phyloP scores from a whole-genome alignment of 768 basidiomycete species.

The Hygrophorus pudorinus region DNA sequence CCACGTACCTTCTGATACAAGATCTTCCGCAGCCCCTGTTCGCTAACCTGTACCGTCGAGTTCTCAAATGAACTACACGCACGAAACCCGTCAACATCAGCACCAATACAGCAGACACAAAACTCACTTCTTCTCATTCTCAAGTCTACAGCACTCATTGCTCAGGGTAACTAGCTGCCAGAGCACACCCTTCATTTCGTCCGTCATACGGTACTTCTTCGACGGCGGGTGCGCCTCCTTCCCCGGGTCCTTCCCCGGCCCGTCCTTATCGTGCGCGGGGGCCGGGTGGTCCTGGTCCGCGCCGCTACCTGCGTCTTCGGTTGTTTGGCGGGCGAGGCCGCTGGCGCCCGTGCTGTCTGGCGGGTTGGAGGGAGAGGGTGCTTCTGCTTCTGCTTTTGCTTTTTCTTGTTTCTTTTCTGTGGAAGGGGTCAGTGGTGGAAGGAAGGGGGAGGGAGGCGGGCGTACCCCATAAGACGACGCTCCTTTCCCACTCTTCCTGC shows the following conservation, averaged over 20 bases:
- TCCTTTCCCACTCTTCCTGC: slow-evolving; percentile 69
- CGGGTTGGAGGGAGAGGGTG: too few relatives aligned
- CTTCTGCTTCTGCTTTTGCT: slow-evolving; percentile 20
- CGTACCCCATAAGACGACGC: slow-evolving; percentile 58
- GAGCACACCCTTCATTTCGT: slow-evolving; percentile 67
- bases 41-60: slow-evolving; percentile 61
- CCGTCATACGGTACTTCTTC: slow-evolving; percentile 73
- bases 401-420: slow-evolving; percentile 53
- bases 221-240: slow-evolving; percentile 41
- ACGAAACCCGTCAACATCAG: not conserved
- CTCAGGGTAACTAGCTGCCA: slow-evolving; percentile 77
- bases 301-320: slow-evolving; percentile 24
- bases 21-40: slow-evolving; percentile 70
- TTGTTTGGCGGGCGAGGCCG: slow-evolving; percentile 28
- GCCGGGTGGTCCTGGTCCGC: slow-evolving; percentile 33
- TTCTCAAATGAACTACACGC: slow-evolving; percentile 45
- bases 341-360: too few relatives aligned
- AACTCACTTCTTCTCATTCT: slow-evolving; percentile 56
- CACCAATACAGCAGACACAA: not conserved
- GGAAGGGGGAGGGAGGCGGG: slow-evolving; percentile 7
- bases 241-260: slow-evolving; percentile 13
- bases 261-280: slow-evolving; percentile 8
- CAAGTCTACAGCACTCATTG: slow-evolving; percentile 67
- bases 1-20: slow-evolving; percentile 64
- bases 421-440: not conserved